Base-by-base conservation (phyloP, 768 basidiomycete genomes). In the Macrolepiota albuminosa region DNA sequence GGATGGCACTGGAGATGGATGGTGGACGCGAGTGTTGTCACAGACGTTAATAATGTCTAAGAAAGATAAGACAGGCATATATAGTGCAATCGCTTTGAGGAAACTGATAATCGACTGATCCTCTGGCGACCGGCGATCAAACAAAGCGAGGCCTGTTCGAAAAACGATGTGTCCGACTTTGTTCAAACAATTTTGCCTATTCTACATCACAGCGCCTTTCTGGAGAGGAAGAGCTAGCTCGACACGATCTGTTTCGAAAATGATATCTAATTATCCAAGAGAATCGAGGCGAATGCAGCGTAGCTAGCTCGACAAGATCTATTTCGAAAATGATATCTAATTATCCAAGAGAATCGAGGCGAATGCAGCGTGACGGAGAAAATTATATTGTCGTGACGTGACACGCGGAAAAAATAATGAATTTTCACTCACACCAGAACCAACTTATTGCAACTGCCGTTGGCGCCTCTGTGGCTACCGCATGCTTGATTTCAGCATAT, bases 401-500 rank as follows among this genome's bases (percentile, higher is more conserved):
- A 51, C 48, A 60, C 59, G 16, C 4, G 13, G n/a, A 56, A 31
- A 55, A 53, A 57, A 59, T 56, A 57, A 67, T 69, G 66, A 66
- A 62, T 67, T 65, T 64, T 64, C 71, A 59, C 63, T 76, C 70
- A 65, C 88, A 89, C 67, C 80, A 76, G 64, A 75, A 80, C 13
- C 89, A 91, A 67, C 82, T 92, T 49, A 66, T 89, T 31, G 74
- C 81, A 47, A 81, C 85, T 13, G 89, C 88, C n/a, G 63, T 86
- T 46, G 80, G 81, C 13, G 83, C 88, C 13, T 88, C 89, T 6
- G 62, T 83, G 2, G 73, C 81, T 1, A 91, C 89, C 11, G 85
- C 81, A 6, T 76, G 80, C 0, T 63, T 84, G 3, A 70, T 92
- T n/a, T 77, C 84, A 24, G 78, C 82, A 1, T 88, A 89, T 70